Percentiles rank a stretch among this genome's conserved stretches.
These are phyloP conservation scores for Ceratobasidium sp. DNA, from an alignment of 1,284 basidiomycete genomes.

Conservation along the genomic window DNA sequence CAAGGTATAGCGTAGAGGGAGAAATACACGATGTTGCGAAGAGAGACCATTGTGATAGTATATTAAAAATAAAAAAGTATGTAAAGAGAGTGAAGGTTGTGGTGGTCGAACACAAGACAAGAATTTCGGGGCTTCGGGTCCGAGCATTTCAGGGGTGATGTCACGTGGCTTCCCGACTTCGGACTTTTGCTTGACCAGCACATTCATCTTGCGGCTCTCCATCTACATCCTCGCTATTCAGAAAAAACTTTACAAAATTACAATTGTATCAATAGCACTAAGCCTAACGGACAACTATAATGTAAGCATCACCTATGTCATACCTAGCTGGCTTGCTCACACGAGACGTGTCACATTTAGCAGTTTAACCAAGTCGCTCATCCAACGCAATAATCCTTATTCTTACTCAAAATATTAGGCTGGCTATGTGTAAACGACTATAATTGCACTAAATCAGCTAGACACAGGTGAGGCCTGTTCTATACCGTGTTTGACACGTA, in stretches of 20 bases:
- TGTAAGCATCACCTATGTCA: neutral
- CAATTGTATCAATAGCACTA: neutral
- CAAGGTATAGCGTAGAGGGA: conserved; percentile 1
- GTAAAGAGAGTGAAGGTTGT: neutral
- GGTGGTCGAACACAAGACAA: neutral
- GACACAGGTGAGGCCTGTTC: neutral
- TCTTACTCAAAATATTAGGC: neutral
- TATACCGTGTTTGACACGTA: neutral
- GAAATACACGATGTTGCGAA: neutral
- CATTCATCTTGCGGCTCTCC: neutral
- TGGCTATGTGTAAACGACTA: neutral
- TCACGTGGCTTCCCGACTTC: conserved; percentile 11
- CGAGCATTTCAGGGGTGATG: conserved; percentile 21
- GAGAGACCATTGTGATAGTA: conserved; percentile 1
- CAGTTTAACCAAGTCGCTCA: neutral
- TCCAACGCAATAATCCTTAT: neutral
- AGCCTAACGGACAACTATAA: neutral
- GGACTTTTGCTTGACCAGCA: conserved; percentile 6
- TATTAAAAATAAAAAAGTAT: conserved; percentile 15
- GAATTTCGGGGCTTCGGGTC: neutral
- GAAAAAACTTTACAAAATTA: neutral
- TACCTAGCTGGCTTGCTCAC: neutral
- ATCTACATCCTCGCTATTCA: no score
- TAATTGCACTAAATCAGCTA: neutral
- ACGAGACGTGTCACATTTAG: conserved; percentile 15